Evolutionary conservation across 2,329 filamentous ascomycete genomes (phyloP).

Genomic region (Pestalotiopsis sp.): DNA sequence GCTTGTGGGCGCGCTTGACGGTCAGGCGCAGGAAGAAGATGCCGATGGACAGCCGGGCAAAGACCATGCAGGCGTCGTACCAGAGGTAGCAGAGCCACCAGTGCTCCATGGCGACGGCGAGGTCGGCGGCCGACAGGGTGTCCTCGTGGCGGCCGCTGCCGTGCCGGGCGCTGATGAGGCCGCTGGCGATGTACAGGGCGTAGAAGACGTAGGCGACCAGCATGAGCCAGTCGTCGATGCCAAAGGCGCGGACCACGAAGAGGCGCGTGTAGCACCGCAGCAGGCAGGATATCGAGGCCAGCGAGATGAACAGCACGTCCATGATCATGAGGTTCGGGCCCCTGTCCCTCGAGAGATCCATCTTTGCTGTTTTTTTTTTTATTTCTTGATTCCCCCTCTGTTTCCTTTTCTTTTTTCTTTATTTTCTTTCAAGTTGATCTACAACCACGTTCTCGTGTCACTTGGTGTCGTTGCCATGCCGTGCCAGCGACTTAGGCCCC

Average conservation of each 20-base stretch:
- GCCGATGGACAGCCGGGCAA: constrained; percentile 21
- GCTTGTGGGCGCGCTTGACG: constrained; percentile 15
- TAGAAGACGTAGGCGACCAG: constrained; percentile 1
- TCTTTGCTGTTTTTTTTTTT: not conserved
- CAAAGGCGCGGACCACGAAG: not conserved
- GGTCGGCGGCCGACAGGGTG: not conserved
- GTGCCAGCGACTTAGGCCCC: not conserved
- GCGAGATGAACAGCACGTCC: constrained; percentile 1
- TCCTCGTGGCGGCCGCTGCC: not conserved
- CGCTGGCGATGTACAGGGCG: constrained; percentile 2
- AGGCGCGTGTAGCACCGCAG: constrained; percentile 4
- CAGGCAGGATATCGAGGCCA: not conserved
- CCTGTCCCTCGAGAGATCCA: not conserved
- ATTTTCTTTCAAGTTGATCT: not conserved
- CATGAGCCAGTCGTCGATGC: constrained; percentile 12
- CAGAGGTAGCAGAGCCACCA: constrained; percentile 20
- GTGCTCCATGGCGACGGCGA: not conserved
- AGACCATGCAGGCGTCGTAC: constrained; percentile 21
- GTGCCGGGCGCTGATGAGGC: not conserved
- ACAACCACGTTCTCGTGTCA: not conserved
- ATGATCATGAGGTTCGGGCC: not conserved
- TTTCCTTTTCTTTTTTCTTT: not conserved
- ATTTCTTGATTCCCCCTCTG: not conserved
- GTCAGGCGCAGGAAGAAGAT: constrained; percentile 24
- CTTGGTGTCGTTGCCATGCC: not conserved